Evolutionary conservation across 2,329 filamentous ascomycete genomes (phyloP).

Genomic region (Helotiales sp.): DNA sequence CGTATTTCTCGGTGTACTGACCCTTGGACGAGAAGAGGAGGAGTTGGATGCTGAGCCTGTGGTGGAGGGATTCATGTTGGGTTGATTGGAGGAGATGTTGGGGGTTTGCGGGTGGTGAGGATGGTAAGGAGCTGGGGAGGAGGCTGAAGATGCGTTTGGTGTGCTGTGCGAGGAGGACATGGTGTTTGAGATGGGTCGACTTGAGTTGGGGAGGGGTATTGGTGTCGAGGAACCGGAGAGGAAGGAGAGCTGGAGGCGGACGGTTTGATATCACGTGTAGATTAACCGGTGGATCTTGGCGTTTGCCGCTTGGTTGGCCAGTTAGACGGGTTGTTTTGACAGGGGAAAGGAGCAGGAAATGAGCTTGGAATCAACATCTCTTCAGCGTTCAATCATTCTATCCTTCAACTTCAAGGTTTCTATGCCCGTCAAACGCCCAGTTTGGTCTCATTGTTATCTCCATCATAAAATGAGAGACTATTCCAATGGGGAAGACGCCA

Average conservation of each 20-base stretch:
- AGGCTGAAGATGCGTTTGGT: not conserved
- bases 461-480: no score
- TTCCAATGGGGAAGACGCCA: no score
- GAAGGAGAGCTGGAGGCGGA: not conserved
- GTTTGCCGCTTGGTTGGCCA: not conserved
- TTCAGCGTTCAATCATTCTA: not conserved
- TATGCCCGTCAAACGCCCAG: no score
- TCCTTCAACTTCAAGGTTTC: no score
- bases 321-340: not conserved
- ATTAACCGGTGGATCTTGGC: not conserved
- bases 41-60: not conserved
- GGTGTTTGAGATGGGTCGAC: not conserved
- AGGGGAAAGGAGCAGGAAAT: not conserved
- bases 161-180: not conserved
- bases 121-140: not conserved
- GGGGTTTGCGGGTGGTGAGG: not conserved
- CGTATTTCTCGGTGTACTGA: not conserved
- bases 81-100: not conserved
- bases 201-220: not conserved
- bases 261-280: not conserved
- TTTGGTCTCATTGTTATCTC: no score
- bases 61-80: not conserved
- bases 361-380: not conserved
- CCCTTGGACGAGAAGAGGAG: not conserved
- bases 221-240: not conserved